These are phyloP conservation scores for Dispira simplex DNA, from an alignment of 192 early-diverging fungal species.

Conservation along the genomic window DNA sequence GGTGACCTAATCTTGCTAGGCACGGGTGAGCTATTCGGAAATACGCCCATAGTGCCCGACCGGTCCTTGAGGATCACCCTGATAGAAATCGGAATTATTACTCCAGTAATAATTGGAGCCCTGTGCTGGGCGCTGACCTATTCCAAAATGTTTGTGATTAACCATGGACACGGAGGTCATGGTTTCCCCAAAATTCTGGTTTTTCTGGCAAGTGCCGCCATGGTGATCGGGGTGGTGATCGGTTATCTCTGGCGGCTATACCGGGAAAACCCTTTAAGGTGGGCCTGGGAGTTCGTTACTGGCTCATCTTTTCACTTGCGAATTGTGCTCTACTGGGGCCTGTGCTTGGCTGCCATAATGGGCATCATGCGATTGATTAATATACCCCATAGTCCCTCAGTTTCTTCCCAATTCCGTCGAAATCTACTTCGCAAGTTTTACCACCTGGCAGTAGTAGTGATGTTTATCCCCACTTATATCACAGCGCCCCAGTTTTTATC, in stretches of 20 bases:
- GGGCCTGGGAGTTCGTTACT: background rate
- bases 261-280: background rate
- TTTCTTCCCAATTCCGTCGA: constrained; percentile 17
- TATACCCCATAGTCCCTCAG: constrained; percentile 5
- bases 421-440: constrained; percentile 75
- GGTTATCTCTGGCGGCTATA: too few species aligned
- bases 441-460: constrained; percentile 62
- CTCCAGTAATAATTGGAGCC: too few species aligned
- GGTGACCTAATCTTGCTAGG: too few species aligned
- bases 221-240: background rate
- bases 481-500: constrained; percentile 47
- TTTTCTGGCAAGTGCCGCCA: background rate
- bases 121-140: too few species aligned
- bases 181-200: too few species aligned
- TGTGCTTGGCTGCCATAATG: background rate
- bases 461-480: constrained; percentile 74
- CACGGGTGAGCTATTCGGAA: too few species aligned
- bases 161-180: too few species aligned
- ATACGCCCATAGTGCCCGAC: too few species aligned
- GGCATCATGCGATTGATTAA: background rate
- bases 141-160: too few species aligned
- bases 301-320: background rate
- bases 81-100: too few species aligned
- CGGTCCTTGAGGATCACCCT: too few species aligned
- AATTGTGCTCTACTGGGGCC: background rate